Conservation (phyloP, 2,329 filamentous ascomycete species). For the Metarhizium rileyi region DNA sequence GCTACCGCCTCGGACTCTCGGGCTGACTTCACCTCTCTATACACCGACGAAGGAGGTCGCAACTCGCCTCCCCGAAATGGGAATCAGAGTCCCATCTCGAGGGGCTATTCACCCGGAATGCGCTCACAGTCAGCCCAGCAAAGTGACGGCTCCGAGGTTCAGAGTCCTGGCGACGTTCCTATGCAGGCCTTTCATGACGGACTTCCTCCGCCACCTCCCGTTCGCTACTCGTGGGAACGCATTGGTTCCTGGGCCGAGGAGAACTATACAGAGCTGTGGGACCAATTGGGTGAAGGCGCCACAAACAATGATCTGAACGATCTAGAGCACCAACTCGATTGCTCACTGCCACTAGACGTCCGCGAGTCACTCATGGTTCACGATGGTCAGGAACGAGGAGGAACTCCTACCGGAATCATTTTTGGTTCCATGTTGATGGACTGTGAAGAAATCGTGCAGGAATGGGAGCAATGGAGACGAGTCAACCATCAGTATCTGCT, state of each 20-base stretch:
- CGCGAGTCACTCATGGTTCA: constrained; percentile 85
- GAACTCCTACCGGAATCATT: constrained; percentile 81
- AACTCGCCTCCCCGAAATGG: constrained; percentile 43
- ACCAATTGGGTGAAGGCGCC: constrained; percentile 86
- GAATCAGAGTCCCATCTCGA: constrained; percentile 37
- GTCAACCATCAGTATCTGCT: constrained; percentile 85
- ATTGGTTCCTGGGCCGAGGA: constrained; percentile 93
- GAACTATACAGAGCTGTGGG: constrained; percentile 87
- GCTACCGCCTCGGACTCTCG: constrained; percentile 85
- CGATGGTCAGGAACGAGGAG: constrained; percentile 94
- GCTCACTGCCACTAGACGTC: constrained; percentile 84
- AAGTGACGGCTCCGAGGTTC: constrained; percentile 58
- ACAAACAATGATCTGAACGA: constrained; percentile 95
- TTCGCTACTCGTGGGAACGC: constrained; percentile 82
- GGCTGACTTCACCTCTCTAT: constrained; percentile 69
- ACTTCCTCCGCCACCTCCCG: constrained; percentile 77
- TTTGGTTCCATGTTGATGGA: constrained; percentile 94
- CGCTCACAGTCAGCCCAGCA: constrained; percentile 65
- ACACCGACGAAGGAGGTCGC: constrained; percentile 60
- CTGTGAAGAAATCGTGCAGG: constrained; percentile 95
- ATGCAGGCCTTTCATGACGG: constrained; percentile 96
- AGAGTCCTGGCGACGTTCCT: constrained; percentile 73
- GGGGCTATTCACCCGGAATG: constrained; percentile 85
- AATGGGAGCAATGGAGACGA: constrained; percentile 92
- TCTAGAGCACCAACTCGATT: constrained; percentile 90